Percentiles rank a stretch among this genome's conserved stretches.
Evolutionary conservation across 2,329 filamentous ascomycete genomes (phyloP).

Genomic region (Capronia coronata): DNA sequence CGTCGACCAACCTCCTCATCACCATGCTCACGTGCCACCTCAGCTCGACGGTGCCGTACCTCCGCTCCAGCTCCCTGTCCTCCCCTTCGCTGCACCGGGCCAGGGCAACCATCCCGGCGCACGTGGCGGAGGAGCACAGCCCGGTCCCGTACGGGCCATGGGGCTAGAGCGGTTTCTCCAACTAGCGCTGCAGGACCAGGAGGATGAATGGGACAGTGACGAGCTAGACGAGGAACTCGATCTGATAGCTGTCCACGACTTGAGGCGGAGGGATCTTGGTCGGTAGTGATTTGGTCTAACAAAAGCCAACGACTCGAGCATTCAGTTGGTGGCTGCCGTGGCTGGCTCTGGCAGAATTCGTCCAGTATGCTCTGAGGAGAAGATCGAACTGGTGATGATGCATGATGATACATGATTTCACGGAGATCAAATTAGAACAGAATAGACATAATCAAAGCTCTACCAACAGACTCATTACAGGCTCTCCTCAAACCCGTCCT

Average conservation of each 20-base stretch:
- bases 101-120: constrained; percentile 13
- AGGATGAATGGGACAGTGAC: constrained; percentile 56
- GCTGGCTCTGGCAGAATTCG: too few relatives aligned
- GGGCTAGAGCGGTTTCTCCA: constrained; percentile 49
- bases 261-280: background rate
- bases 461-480: too few relatives aligned
- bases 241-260: background rate
- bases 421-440: too few relatives aligned
- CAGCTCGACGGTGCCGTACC: background rate
- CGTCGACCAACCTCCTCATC: background rate
- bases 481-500: too few relatives aligned
- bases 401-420: background rate
- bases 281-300: background rate
- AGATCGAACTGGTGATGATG: background rate
- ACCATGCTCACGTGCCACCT: background rate
- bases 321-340: too few relatives aligned
- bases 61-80: too few relatives aligned
- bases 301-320: too few relatives aligned
- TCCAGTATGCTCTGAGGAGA: too few relatives aligned
- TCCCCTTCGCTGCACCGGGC: background rate
- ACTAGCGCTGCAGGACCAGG: constrained; percentile 47
- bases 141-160: constrained; percentile 19
- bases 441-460: too few relatives aligned
- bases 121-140: constrained; percentile 1
- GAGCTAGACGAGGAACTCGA: constrained; percentile 43